Conservation (phyloP, 768 basidiomycete species). For the Pholiota molesta region DNA sequence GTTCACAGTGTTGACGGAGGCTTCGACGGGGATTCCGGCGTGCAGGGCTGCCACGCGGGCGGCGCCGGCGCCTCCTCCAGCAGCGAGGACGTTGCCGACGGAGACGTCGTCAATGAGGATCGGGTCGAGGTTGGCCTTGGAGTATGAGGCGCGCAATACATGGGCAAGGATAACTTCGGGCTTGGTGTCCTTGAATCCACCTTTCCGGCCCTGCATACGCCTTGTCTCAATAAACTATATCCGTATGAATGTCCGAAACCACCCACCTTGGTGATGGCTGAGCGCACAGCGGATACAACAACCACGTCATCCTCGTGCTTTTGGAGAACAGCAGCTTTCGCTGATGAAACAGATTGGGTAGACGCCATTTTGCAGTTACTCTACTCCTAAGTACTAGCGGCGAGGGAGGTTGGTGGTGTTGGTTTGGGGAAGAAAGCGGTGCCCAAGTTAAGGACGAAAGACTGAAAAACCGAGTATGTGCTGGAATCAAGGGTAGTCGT, state of each 20-base stretch:
- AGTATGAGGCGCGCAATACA: slow-evolving; percentile 73
- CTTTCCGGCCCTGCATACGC: slow-evolving; percentile 66
- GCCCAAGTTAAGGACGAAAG: background rate
- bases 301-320: slow-evolving; percentile 89
- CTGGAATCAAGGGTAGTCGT: background rate
- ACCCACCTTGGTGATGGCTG: slow-evolving; percentile 88
- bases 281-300: slow-evolving; percentile 85
- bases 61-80: slow-evolving; percentile 78
- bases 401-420: background rate
- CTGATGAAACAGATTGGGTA: slow-evolving; percentile 35
- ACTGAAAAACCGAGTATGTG: background rate
- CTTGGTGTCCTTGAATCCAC: slow-evolving; percentile 89
- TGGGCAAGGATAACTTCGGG: slow-evolving; percentile 82
- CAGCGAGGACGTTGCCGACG: slow-evolving; percentile 88
- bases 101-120: slow-evolving; percentile 81
- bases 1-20: slow-evolving; percentile 82
- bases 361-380: slow-evolving; percentile 19
- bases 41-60: slow-evolving; percentile 89
- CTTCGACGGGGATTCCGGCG: slow-evolving; percentile 80
- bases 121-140: slow-evolving; percentile 72
- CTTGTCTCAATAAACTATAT: slow-evolving; percentile 1
- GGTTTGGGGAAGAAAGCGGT: background rate
- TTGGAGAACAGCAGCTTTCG: slow-evolving; percentile 63
- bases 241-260: background rate
- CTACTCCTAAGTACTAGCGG: background rate